Conservation (phyloP, 2,329 filamentous ascomycete species). For the Onygenales sp. region DNA sequence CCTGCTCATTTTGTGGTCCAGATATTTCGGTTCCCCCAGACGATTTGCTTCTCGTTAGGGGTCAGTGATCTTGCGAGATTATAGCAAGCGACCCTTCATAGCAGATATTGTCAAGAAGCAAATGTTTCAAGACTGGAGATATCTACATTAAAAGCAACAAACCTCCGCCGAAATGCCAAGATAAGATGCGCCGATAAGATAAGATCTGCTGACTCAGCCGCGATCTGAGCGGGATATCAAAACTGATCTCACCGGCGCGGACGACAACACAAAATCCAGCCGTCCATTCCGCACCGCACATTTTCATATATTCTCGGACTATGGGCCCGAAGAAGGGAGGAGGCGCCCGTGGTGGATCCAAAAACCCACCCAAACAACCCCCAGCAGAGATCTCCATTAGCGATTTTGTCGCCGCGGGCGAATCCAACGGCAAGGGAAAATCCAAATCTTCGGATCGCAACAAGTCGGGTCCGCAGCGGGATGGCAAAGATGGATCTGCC, state of each 20-base stretch:
- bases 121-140: not conserved
- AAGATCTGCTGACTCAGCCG: slow-evolving; percentile 2
- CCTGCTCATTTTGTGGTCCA: not conserved
- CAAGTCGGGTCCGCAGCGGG: slow-evolving; percentile 7
- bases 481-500: slow-evolving; percentile 17
- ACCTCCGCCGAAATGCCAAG: too few relatives aligned
- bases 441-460: slow-evolving; percentile 27
- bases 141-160: too few relatives aligned
- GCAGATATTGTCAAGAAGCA: not conserved
- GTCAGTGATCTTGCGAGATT: too few relatives aligned
- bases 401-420: slow-evolving; percentile 12
- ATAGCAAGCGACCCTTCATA: too few relatives aligned
- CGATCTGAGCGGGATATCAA: not conserved
- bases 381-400: slow-evolving; percentile 12
- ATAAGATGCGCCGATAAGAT: slow-evolving; percentile 2
- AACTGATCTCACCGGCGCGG: not conserved
- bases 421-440: slow-evolving; percentile 7
- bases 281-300: not conserved
- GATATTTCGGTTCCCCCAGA: too few relatives aligned
- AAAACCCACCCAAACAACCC: slow-evolving; percentile 31
- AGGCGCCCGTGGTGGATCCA: slow-evolving; percentile 28
- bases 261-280: not conserved
- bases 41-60: too few relatives aligned
- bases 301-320: slow-evolving; percentile 7
- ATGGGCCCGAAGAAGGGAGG: slow-evolving; percentile 36